Base-by-base conservation (phyloP, 1,284 basidiomycete species). In the Ceratobasidium sp. region DNA sequence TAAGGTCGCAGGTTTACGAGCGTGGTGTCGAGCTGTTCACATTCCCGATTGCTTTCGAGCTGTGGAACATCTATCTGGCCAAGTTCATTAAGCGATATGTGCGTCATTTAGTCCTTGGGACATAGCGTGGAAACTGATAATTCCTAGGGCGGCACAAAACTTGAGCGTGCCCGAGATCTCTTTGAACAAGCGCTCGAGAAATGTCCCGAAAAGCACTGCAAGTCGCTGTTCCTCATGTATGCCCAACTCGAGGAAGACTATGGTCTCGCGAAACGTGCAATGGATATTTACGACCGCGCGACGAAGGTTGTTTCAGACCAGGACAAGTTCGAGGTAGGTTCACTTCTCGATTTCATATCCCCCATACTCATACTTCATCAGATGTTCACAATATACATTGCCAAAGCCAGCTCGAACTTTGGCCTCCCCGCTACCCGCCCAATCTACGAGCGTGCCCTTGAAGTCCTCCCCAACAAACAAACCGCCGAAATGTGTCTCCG, bases 41-140 rank as follows among this genome's bases (percentile, higher is more conserved):
- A 6, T 99, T 95, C 83, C 97, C 97, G 0, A 89, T 99, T 54
- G 96, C 94, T 1, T 99, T 98, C 77, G 97, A 99, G 80, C 88
- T 99, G 73, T 99, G 97, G 96, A 99, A 99, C 78, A 96, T 98
- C 69, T 99, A 98, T 79, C 82, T 99, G 43, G 91, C 93, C 69
- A 98, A 98, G 80, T 99, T 99, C 77, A 87, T 96, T 73, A 96
- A 95, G 80, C 90, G 97, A 78, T 98, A 97, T 80, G 93, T 94
- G 75, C 77, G 90, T 84, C 6, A 6, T 20, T 15, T 13, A 38
- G 34, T 42, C 42, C 25, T 32, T 53, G 34, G 13, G 5, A 5
- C 27, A 64, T 29, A 7, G 13, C 10, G 15, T 15, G 20, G 17
- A 58, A 47, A 31, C 71, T 74, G 7, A 70, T 42, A 38, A 20